These are phyloP conservation scores for Globisporangium cylindrosporum DNA, from an alignment of 352 stramenopile species.

Conservation along the genomic window DNA sequence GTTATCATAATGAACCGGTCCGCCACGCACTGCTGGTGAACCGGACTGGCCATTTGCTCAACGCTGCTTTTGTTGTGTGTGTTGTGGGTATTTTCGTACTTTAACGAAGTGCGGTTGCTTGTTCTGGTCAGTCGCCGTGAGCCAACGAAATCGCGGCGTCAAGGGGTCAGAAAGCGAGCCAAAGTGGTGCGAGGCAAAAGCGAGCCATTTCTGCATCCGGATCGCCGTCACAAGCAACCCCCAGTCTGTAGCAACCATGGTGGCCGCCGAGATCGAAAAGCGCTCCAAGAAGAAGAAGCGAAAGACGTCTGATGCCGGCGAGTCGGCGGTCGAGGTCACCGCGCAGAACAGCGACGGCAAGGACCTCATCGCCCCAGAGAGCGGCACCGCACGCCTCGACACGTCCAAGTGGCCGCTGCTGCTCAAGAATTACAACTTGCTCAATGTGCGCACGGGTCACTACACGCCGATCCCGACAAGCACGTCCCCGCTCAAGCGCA, in stretches of 20 bases:
- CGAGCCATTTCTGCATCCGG: constrained; percentile 17
- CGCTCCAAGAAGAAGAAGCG: constrained; percentile 91
- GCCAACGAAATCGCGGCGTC: constrained; percentile 17
- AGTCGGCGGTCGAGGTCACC: constrained; percentile 3
- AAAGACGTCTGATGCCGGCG: constrained; percentile 54
- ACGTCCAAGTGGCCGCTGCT: constrained; percentile 98
- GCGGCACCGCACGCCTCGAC: constrained; percentile 90
- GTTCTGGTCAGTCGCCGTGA: constrained; percentile 6
- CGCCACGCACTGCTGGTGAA: neutral
- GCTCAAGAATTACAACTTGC: constrained; percentile 99
- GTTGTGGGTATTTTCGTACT: neutral
- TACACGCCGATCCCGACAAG: constrained; percentile 99
- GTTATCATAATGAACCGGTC: neutral
- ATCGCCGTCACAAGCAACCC: constrained; percentile 2
- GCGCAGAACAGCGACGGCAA: constrained; percentile 27
- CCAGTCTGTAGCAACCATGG: constrained; percentile 32
- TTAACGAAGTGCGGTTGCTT: no score
- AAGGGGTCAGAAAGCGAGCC: neutral
- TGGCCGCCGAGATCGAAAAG: constrained; percentile 70
- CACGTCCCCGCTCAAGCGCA: constrained; percentile 95
- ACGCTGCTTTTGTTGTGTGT: neutral
- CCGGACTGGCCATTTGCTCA: neutral
- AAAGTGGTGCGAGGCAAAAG: neutral
- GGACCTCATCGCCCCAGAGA: constrained; percentile 80
- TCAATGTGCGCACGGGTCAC: constrained; percentile 98